Evolutionary conservation across 2,329 filamentous ascomycete species (phyloP), one percentile per base, ranked within the genome.

Genomic region (Fusarium robinianum): DNA sequence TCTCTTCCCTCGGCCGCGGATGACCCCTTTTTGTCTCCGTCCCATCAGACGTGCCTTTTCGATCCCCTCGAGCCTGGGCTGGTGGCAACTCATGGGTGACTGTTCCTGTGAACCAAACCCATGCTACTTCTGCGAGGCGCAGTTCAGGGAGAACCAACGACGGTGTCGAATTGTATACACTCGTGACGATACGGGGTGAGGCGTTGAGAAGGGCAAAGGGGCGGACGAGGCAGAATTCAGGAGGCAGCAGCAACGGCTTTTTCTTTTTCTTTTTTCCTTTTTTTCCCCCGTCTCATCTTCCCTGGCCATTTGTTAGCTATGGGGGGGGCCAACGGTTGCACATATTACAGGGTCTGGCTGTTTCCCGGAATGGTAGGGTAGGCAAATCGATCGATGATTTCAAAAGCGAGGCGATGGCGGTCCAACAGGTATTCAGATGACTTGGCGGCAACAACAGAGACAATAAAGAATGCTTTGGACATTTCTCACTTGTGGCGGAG

Each of bases 271-370:
- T n/a, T n/a, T 57, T 46, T 58, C 16, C 27, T 51, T 51, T 53
- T 48, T 26, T 14, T 35, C 33, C 27, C n/a, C n/a, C n/a, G n/a
- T n/a, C n/a, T n/a, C n/a, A n/a, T n/a, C n/a, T n/a, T n/a, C n/a
- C n/a, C n/a, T n/a, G n/a, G 38, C 30, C 30, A 51, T 49, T 58
- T 37, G 23, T 38, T 42, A 58, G 49, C 35, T 45, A 51, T 60
- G 51, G 53, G 51, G 48, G 47, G 46, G 47, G 41, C 47, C 60
- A 43, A 53, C 23, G 37, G 36, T 39, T 44, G 37, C 40, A 53
- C 49, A 50, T 19, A 44, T 52, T 42, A 34, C 46, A 39, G 37
- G 52, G 36, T 48, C 45, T 53, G 38, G 50, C n/a, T n/a, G n/a
- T 53, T 53, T 43, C 53, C 35, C 51, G 30, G 32, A 33, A 34